Evolutionary conservation across 139 green algal genomes (phyloP).

Genomic region (Gonium pectorale): DNA sequence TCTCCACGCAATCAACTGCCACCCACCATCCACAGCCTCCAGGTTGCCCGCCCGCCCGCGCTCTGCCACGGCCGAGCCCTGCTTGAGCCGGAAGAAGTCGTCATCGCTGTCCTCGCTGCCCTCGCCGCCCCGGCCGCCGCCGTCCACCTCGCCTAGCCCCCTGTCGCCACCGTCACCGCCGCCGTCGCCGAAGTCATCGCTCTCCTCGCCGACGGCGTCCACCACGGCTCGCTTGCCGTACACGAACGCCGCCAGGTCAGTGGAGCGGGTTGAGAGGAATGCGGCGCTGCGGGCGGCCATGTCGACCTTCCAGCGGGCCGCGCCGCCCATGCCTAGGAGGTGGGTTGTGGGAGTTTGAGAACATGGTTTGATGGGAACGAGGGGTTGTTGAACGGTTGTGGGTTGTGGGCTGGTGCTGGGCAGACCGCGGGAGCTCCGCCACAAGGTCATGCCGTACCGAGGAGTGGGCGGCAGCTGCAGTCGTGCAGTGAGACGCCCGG

Average conservation of each 20-base stretch:
- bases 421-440: too few species aligned
- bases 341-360: too few species aligned
- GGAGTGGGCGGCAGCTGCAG: too few species aligned
- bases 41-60: slow-evolving; percentile 33
- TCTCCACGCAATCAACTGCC: background rate
- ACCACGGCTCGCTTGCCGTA: slow-evolving; percentile 55
- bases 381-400: too few species aligned
- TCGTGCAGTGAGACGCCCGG: too few species aligned
- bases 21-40: slow-evolving; percentile 66
- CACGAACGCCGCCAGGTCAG: slow-evolving; percentile 63
- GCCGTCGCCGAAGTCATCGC: slow-evolving; percentile 3
- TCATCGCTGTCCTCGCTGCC: slow-evolving; percentile 52
- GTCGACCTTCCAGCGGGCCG: slow-evolving; percentile 57
- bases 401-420: too few species aligned
- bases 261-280: slow-evolving; percentile 50
- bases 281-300: slow-evolving; percentile 34
- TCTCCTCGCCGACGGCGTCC: slow-evolving; percentile 9
- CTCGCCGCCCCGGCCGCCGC: slow-evolving; percentile 14
- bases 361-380: too few species aligned
- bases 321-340: slow-evolving; percentile 54
- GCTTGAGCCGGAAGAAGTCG: slow-evolving; percentile 48
- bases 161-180: background rate
- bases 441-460: too few species aligned
- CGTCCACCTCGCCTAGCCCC: slow-evolving; percentile 31
- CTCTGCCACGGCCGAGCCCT: slow-evolving; percentile 34